These are phyloP conservation scores for Saturnispora sanitii DNA, from an alignment of 805 yeast genomes.

Conservation along the genomic window DNA sequence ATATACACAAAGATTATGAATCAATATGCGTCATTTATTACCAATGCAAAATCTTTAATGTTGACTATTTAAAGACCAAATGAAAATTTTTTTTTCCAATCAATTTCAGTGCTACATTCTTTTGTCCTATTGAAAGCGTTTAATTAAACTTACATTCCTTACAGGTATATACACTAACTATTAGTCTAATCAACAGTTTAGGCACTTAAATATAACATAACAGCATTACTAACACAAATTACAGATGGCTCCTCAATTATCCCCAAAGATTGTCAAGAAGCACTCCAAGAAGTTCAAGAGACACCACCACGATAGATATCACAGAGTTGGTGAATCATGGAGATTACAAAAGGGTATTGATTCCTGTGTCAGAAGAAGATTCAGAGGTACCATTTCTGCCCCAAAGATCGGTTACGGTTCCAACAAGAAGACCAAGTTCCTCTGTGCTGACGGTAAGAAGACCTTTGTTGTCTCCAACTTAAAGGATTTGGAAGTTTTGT, in stretches of 20 bases:
- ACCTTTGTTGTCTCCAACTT: conserved; percentile 87
- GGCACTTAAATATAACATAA: neutral
- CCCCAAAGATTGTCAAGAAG: conserved; percentile 99
- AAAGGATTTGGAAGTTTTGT: conserved; percentile 87
- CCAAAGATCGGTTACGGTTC: conserved; percentile 99
- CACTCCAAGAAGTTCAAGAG: conserved; percentile 98
- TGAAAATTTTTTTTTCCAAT: too few species aligned
- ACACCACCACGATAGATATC: conserved; percentile 99
- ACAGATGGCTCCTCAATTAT: conserved; percentile 91
- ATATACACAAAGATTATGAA: too few species aligned
- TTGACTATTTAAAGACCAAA: too few species aligned
- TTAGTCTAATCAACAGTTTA: too few species aligned
- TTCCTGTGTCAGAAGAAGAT: conserved; percentile 99
- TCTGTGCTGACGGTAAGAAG: conserved; percentile 98
- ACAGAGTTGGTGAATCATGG: conserved; percentile 98
- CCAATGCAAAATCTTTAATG: too few species aligned
- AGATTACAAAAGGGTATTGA: conserved; percentile 99
- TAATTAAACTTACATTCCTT: too few species aligned
- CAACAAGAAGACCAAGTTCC: conserved; percentile 95
- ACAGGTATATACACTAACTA: too few species aligned
- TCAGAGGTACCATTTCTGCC: conserved; percentile 98
- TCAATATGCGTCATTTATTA: too few species aligned
- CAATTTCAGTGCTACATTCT: too few species aligned
- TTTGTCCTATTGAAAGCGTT: too few species aligned
- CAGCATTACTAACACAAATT: conserved; percentile 4